Conservation (phyloP, 257 asterid genomes). For the Scutellaria minor region DNA sequence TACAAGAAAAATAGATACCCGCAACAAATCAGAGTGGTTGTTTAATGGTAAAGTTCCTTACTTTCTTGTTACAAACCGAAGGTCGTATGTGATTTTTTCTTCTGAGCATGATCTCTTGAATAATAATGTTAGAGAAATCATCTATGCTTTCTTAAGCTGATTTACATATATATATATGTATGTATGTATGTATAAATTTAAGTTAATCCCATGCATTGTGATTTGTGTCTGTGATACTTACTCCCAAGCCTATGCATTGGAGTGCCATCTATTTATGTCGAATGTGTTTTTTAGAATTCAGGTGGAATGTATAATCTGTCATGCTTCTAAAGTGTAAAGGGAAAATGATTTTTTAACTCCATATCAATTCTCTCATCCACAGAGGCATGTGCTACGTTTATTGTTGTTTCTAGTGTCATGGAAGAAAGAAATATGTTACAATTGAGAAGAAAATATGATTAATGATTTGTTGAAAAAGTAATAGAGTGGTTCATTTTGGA, state of each 20-base stretch:
- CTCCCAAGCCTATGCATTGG: slow-evolving; percentile 22
- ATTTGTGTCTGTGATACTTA: slow-evolving; percentile 6
- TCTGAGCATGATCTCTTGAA: slow-evolving; percentile 18
- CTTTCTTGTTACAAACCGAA: slow-evolving; percentile 25
- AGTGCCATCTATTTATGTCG: slow-evolving; percentile 10
- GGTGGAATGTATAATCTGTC: slow-evolving; percentile 7
- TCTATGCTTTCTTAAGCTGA: slow-evolving; percentile 16
- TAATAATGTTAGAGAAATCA: slow-evolving; percentile 14
- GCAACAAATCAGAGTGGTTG: slow-evolving; percentile 91
- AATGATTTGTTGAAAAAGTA: slow-evolving; percentile 16
- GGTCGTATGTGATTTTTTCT: neutral
- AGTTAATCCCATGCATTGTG: neutral
- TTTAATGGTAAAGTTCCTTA: slow-evolving; percentile 67
- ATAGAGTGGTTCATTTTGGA: neutral
- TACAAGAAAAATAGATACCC: slow-evolving; percentile 69
- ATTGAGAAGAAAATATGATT: slow-evolving; percentile 13
- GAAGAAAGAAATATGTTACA: neutral
- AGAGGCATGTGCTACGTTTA: neutral
- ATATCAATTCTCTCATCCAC: slow-evolving; percentile 14
- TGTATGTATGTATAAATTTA: neutral
- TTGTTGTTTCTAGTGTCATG: neutral
- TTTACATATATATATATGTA: neutral
- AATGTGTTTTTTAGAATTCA: slow-evolving; percentile 8
- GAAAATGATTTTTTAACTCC: slow-evolving; percentile 5
- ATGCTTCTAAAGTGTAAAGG: slow-evolving; percentile 20